Evolutionary conservation across 257 asterid species (phyloP).

Genomic region (Haberlea rhodopensis): DNA sequence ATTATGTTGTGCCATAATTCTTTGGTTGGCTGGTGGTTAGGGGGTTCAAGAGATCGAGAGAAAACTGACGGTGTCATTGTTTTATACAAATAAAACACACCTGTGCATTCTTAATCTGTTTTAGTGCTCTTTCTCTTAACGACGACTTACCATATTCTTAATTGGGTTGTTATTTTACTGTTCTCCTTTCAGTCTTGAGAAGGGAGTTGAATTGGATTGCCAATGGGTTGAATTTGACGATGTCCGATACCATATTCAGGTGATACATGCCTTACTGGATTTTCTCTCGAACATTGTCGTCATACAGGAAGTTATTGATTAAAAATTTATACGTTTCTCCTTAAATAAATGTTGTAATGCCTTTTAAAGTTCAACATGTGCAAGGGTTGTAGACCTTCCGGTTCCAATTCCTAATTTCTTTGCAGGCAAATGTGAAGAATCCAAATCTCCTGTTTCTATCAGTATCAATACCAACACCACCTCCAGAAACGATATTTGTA

Average conservation of each 20-base stretch:
- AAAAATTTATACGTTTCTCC: not conserved
- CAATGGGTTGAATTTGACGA: slow-evolving; percentile 93
- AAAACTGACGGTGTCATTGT: not conserved
- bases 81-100: not conserved
- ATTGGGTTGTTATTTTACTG: slow-evolving; percentile 8
- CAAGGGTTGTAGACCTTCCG: slow-evolving; percentile 2
- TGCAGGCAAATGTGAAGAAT: slow-evolving; percentile 79
- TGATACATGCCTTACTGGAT: slow-evolving; percentile 29
- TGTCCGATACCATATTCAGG: slow-evolving; percentile 93
- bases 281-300: not conserved
- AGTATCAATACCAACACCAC: slow-evolving; percentile 78
- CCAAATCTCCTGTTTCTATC: slow-evolving; percentile 71
- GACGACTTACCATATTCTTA: slow-evolving; percentile 14
- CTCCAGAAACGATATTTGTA: slow-evolving; percentile 77
- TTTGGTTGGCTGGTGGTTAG: slow-evolving; percentile 1
- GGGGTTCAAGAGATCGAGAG: slow-evolving; percentile 8
- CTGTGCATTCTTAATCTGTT: not conserved
- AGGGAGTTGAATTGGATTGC: slow-evolving; percentile 88
- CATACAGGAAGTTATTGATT: slow-evolving; percentile 1
- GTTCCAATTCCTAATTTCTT: slow-evolving; percentile 18
- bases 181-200: slow-evolving; percentile 64
- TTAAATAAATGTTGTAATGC: slow-evolving; percentile 19
- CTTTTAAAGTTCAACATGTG: not conserved
- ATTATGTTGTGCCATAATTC: not conserved
- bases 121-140: not conserved